Evolutionary conservation across 2,329 filamentous ascomycete genomes (phyloP), one percentile per base, ranked within the genome.

Genomic region (Cladosporium austrohemisphaericum): DNA sequence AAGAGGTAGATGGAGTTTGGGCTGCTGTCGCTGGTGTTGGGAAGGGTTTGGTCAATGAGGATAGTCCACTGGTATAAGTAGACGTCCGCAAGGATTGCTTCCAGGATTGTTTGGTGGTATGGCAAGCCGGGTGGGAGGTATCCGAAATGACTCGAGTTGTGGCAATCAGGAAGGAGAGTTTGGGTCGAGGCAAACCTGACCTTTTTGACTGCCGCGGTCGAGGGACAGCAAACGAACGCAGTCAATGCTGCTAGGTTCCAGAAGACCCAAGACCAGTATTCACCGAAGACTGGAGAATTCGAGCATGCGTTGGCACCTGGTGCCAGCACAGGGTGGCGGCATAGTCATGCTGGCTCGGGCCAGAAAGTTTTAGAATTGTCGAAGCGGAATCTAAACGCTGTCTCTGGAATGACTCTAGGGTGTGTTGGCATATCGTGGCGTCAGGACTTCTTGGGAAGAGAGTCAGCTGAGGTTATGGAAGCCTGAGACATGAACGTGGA

Each of bases 201-300:
- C 16, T 45, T 18, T n/a, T 35, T 45, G 28, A 35, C 31, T 45
- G 22, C 29, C 6, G 22, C 22, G 19, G 16, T 8, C 22, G 25
- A 16, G 23, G 20, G 44, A 4, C 33, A 38, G 33, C 44, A 47
- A 47, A 47, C 44, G 35, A 11, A 8, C 8, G 6, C 44, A 23
- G 44, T 47, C 33, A 47, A 47, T 48, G 18, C 33, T 37, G 44
- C 44, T 2, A 26, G 16, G 3, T 37, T 32, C 32, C 29, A 16
- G 33, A 38, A 37, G 5, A 2, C 8, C 14, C 33, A 26, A 11
- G 25, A 19, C 13, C 14, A 6, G 19, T 35, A 29, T 19, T n/a
- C 7, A 38, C 16, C 28, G 35, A 11, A 31, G 29, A 26, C 31
- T 7, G 16, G 45, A 43, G 14, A 5, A 18, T 33, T 26, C 28